phyloP scores from a whole-genome alignment of 306 rosid genomes.

The Dryas alaskensis region DNA sequence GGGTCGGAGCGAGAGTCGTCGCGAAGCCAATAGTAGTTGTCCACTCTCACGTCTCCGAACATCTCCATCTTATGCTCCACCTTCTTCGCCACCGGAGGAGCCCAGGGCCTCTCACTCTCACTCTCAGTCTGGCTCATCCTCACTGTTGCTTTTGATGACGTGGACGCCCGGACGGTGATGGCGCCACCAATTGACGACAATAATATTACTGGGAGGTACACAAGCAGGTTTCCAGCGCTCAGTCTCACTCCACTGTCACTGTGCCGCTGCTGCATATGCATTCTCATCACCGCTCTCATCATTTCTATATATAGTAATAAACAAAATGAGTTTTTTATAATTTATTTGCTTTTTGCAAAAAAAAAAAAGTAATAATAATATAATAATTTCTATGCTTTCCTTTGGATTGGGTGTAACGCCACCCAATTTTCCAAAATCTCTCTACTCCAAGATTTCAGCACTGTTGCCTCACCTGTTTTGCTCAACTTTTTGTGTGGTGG shows the following conservation, averaged over 20 bases:
- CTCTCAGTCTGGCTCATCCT: conserved; percentile 1
- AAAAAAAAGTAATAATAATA: too few species aligned
- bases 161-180: background rate
- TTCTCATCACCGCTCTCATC: background rate
- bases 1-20: conserved; percentile 77
- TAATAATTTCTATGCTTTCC: too few species aligned
- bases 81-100: conserved; percentile 78
- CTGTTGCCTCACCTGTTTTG: too few species aligned
- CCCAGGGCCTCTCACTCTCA: conserved; percentile 4
- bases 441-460: too few species aligned
- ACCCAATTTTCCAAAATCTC: too few species aligned
- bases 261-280: background rate
- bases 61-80: conserved; percentile 65
- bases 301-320: background rate
- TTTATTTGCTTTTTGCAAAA: too few species aligned
- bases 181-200: conserved; percentile 1
- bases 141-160: conserved; percentile 27
- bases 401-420: too few species aligned
- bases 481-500: too few species aligned
- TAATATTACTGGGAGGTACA: conserved; percentile 1
- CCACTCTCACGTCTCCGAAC: conserved; percentile 76
- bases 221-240: background rate
- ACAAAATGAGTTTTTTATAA: too few species aligned
- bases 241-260: too few species aligned
- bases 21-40: conserved; percentile 85